Percentiles rank a stretch among this genome's conserved stretches.
Conservation (phyloP, 768 basidiomycete genomes). For the Strobilomyces echinocephalus region DNA sequence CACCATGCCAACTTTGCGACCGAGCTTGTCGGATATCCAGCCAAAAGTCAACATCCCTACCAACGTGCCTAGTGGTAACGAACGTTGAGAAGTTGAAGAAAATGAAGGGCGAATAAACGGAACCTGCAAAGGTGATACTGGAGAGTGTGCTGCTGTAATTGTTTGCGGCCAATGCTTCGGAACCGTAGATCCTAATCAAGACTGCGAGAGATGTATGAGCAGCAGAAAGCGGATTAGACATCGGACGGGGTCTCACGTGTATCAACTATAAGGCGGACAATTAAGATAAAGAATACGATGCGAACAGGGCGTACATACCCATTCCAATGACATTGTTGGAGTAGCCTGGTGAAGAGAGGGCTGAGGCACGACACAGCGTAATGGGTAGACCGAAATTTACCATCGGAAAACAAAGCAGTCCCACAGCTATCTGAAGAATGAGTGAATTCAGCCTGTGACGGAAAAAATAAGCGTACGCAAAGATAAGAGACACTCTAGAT, state of each 20-base stretch:
- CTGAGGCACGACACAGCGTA: background rate
- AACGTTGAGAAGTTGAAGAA: slow-evolving; percentile 53
- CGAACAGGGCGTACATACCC: slow-evolving; percentile 43
- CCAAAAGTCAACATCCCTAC: slow-evolving; percentile 82
- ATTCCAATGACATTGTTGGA: slow-evolving; percentile 75
- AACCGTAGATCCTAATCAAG: slow-evolving; percentile 65
- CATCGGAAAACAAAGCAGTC: slow-evolving; percentile 85
- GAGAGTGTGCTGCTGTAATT: slow-evolving; percentile 62
- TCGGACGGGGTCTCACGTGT: slow-evolving; percentile 44
- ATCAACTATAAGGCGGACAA: slow-evolving; percentile 45
- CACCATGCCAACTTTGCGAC: slow-evolving; percentile 87
- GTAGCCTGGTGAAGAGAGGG: slow-evolving; percentile 48
- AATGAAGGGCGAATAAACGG: slow-evolving; percentile 58
- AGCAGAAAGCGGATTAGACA: background rate
- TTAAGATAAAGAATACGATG: background rate
- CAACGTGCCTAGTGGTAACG: slow-evolving; percentile 71
- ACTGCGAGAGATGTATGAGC: slow-evolving; percentile 38
- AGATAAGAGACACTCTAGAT: slow-evolving; percentile 72
- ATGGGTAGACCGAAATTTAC: slow-evolving; percentile 31
- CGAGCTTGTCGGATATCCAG: slow-evolving; percentile 81
- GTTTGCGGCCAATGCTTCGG: slow-evolving; percentile 42
- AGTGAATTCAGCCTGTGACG: background rate
- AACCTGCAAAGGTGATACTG: slow-evolving; percentile 78
- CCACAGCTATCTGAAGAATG: slow-evolving; percentile 53
- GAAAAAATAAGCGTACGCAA: slow-evolving; percentile 53